Evolutionary conservation across 441 rosid genomes (phyloP).

Genomic region (Cnidoscolus chayamansa): DNA sequence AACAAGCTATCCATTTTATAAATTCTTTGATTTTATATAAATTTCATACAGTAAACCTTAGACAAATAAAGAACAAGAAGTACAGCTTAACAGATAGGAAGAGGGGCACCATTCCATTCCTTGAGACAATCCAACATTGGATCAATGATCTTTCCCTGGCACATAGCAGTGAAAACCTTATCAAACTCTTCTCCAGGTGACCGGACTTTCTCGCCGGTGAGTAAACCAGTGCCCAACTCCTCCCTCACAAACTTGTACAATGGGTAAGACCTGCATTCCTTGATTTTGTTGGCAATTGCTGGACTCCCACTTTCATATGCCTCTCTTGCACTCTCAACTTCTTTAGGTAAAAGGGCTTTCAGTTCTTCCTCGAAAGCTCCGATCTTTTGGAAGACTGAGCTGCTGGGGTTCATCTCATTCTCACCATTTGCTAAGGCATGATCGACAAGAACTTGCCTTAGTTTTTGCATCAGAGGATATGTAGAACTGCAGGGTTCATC

Average conservation of each 20-base stretch:
- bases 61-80: too few species aligned
- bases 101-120: constrained; percentile 61
- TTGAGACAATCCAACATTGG: constrained; percentile 51
- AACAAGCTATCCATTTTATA: too few species aligned
- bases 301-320: constrained; percentile 41
- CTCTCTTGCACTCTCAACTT: constrained; percentile 44
- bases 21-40: too few species aligned
- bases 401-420: constrained; percentile 33
- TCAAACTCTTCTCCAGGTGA: constrained; percentile 68
- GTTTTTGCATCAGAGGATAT: too few species aligned
- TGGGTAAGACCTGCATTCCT: constrained; percentile 63
- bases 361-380: constrained; percentile 52
- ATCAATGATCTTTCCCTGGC: constrained; percentile 53
- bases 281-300: constrained; percentile 40
- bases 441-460: too few species aligned
- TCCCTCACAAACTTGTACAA: constrained; percentile 31
- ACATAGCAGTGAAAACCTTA: constrained; percentile 52
- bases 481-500: too few species aligned
- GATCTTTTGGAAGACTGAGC: constrained; percentile 50
- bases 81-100: constrained; percentile 39
- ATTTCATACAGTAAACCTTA: too few species aligned
- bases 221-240: constrained; percentile 40
- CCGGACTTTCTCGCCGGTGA: not conserved
- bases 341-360: constrained; percentile 41
- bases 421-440: constrained; percentile 30